Percentiles rank a stretch among this genome's conserved stretches.
Conservation (phyloP, 2,329 filamentous ascomycete genomes). For the Ophiostoma sp. region DNA sequence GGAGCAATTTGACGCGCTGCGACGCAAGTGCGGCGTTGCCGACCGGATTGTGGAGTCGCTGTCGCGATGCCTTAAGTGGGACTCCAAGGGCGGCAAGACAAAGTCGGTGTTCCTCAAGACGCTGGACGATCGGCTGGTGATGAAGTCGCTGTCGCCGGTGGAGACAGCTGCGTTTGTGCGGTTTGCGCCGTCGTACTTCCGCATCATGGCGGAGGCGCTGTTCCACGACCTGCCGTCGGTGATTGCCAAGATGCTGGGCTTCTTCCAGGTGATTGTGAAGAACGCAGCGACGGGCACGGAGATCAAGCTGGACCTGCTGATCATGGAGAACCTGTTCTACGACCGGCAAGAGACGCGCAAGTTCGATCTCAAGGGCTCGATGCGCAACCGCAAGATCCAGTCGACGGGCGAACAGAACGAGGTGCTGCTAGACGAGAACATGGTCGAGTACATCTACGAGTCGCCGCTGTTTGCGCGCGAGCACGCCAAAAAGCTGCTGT, state of each 20-base stretch:
- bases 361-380: constrained; percentile 94
- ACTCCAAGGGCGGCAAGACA: constrained; percentile 95
- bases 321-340: constrained; percentile 98
- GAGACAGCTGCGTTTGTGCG: constrained; percentile 91
- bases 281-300: constrained; percentile 87
- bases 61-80: constrained; percentile 94
- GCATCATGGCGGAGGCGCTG: constrained; percentile 91
- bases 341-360: constrained; percentile 84
- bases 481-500: constrained; percentile 88
- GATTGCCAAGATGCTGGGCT: constrained; percentile 98
- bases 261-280: constrained; percentile 96
- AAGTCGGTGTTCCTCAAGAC: constrained; percentile 97
- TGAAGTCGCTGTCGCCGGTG: constrained; percentile 84
- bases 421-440: constrained; percentile 94
- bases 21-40: constrained; percentile 85
- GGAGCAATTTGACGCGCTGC: constrained; percentile 92
- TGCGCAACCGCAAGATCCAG: constrained; percentile 97
- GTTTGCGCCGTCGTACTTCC: constrained; percentile 95
- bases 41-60: constrained; percentile 93
- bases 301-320: constrained; percentile 85
- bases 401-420: constrained; percentile 94
- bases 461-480: constrained; percentile 91
- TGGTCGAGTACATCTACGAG: constrained; percentile 98
- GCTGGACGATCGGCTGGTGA: constrained; percentile 84
- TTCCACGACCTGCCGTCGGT: constrained; percentile 94